These are phyloP conservation scores for Monilinia polystroma DNA, from an alignment of 2,329 filamentous ascomycete genomes.

Conservation along the genomic window DNA sequence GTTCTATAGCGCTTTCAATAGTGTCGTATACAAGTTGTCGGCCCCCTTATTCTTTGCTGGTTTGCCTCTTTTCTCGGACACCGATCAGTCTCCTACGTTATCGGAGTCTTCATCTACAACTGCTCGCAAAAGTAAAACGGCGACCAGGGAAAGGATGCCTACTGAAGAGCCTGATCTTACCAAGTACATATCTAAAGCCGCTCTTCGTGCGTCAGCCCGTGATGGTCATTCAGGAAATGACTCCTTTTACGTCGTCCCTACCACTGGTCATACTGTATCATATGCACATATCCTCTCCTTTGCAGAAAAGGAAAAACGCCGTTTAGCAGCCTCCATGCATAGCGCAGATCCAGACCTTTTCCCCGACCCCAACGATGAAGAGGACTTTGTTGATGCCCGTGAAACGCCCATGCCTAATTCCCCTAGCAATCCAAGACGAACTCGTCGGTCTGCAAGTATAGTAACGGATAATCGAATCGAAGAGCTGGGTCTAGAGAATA, in stretches of 20 bases:
- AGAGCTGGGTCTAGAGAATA: conserved; percentile 86
- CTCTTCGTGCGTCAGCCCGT: conserved; percentile 73
- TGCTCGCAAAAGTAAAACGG: conserved; percentile 39
- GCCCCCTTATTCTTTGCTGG: conserved; percentile 91
- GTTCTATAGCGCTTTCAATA: conserved; percentile 92
- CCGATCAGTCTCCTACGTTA: conserved; percentile 42
- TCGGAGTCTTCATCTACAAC: conserved; percentile 43
- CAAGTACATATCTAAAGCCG: conserved; percentile 81
- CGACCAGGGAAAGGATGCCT: conserved; percentile 37
- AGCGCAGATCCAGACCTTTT: conserved; percentile 40
- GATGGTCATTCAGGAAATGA: conserved; percentile 63
- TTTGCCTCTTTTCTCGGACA: conserved; percentile 66
- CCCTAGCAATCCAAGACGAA: conserved; percentile 43
- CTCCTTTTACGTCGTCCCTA: conserved; percentile 94
- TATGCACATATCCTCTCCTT: conserved; percentile 85
- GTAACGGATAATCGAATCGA: conserved; percentile 58
- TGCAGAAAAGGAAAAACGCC: conserved; percentile 64
- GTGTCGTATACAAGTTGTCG: conserved; percentile 82
- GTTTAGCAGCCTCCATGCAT: conserved; percentile 53
- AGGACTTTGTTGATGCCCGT: conserved; percentile 92
- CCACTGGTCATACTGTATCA: conserved; percentile 84
- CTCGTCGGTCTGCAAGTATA: conserved; percentile 38
- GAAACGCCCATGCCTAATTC: conserved; percentile 49
- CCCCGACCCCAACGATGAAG: conserved; percentile 62
- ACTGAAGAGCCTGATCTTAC: conserved; percentile 69